phyloP scores from a whole-genome alignment of 1,284 basidiomycete genomes.

The Phaffia rhodozyma region DNA sequence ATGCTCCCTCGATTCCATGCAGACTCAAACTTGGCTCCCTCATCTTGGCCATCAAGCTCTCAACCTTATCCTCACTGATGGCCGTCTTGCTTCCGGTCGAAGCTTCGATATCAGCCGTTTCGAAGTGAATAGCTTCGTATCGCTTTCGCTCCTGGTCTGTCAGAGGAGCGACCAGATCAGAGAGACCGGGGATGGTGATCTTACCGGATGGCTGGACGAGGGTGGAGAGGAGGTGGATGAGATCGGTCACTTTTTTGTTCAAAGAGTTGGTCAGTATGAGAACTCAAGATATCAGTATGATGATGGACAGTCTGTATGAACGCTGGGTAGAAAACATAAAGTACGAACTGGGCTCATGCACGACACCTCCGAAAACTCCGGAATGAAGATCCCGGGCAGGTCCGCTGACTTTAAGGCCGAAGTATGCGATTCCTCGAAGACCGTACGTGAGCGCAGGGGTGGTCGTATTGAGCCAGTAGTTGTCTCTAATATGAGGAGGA shows the following conservation, averaged over 20 bases:
- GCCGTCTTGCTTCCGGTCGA: constrained; percentile 68
- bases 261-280: neutral
- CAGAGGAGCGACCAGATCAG: constrained; percentile 70
- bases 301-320: neutral
- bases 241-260: constrained; percentile 58
- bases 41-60: constrained; percentile 85
- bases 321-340: neutral
- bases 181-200: constrained; percentile 83
- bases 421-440: constrained; percentile 76
- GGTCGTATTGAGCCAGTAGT: constrained; percentile 40
- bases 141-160: constrained; percentile 60
- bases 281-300: neutral
- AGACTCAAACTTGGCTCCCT: constrained; percentile 69
- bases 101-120: constrained; percentile 56
- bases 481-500: constrained; percentile 25
- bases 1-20: constrained; percentile 96
- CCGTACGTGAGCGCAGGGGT: constrained; percentile 40
- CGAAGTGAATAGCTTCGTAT: constrained; percentile 66
- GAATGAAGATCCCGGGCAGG: constrained; percentile 87
- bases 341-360: constrained; percentile 52
- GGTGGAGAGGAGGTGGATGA: constrained; percentile 55
- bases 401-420: constrained; percentile 69
- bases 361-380: constrained; percentile 73
- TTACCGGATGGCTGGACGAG: constrained; percentile 72
- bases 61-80: constrained; percentile 65